Conservation (phyloP, 1,284 basidiomycete species). For the Cryptococcus neoformans region DNA sequence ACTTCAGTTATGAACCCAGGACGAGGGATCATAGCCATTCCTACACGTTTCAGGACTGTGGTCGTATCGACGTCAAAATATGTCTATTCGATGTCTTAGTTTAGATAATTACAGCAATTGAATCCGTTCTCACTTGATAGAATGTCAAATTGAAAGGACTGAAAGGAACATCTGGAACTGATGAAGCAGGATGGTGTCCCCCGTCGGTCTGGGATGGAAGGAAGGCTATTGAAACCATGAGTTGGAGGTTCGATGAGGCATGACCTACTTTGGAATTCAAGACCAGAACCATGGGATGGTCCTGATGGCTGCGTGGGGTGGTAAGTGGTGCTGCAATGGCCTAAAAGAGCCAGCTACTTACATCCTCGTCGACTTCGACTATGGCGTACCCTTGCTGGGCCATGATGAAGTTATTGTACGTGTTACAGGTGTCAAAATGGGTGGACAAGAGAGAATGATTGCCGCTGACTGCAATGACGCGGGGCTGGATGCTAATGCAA, state of each 20-base stretch:
- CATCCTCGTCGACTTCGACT: constrained; percentile 49
- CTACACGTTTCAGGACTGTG: constrained; percentile 49
- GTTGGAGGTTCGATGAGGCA: background rate
- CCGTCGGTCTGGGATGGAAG: background rate
- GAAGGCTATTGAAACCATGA: constrained; percentile 5
- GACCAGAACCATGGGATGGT: constrained; percentile 17
- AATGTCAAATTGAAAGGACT: constrained; percentile 51
- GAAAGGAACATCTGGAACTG: constrained; percentile 26
- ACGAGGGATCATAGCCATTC: constrained; percentile 49
- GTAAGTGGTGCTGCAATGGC: constrained; percentile 1
- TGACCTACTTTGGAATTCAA: constrained; percentile 47
- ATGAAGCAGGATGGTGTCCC: constrained; percentile 3
- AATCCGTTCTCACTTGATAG: constrained; percentile 39
- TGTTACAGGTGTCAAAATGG: background rate
- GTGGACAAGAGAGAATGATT: background rate
- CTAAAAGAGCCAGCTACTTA: constrained; percentile 18
- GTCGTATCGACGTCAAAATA: constrained; percentile 53
- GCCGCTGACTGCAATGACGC: too few relatives aligned
- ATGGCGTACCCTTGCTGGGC: constrained; percentile 44
- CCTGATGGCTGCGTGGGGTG: background rate
- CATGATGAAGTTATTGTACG: constrained; percentile 14
- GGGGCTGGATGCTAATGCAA: too few relatives aligned
- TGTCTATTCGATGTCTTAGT: constrained; percentile 10
- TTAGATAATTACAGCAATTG: background rate
- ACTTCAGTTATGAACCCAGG: constrained; percentile 51